Evolutionary conservation across 805 yeast species (phyloP).

Genomic region (Lipomyces yamanashiensis): DNA sequence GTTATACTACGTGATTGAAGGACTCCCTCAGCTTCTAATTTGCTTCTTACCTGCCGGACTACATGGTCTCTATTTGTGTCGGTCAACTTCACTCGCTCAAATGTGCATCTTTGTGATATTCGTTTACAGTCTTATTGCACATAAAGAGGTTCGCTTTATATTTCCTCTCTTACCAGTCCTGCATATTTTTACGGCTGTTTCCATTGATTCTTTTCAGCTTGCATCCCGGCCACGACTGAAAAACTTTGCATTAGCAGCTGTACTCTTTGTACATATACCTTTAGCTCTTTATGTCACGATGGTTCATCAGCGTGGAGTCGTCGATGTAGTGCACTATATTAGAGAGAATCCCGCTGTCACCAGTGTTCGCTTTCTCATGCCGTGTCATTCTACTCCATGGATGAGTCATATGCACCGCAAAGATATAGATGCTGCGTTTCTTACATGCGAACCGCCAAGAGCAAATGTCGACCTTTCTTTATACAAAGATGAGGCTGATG

Average conservation of each 20-base stretch:
- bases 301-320: constrained; percentile 86
- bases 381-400: constrained; percentile 98
- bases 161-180: constrained; percentile 83
- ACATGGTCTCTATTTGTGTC: constrained; percentile 47
- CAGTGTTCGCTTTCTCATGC: constrained; percentile 80
- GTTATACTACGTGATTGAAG: constrained; percentile 84
- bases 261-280: constrained; percentile 48
- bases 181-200: constrained; percentile 54
- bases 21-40: constrained; percentile 74
- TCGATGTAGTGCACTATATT: constrained; percentile 64
- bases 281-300: constrained; percentile 60
- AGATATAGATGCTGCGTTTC: constrained; percentile 64
- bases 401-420: constrained; percentile 77
- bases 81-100: constrained; percentile 41
- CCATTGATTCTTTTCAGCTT: constrained; percentile 38
- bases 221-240: constrained; percentile 2
- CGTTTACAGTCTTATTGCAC: constrained; percentile 69
- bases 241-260: constrained; percentile 26
- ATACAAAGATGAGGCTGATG: constrained; percentile 88
- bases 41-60: constrained; percentile 67
- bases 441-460: constrained; percentile 92
- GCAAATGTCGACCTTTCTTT: constrained; percentile 47
- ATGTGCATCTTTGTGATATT: constrained; percentile 52
- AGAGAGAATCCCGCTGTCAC: constrained; percentile 49
- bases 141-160: constrained; percentile 90